Percentiles rank a stretch among this genome's conserved stretches.
phyloP scores from a whole-genome alignment of 495 filamentous ascomycete species.

The Aspergillus kassunensis region DNA sequence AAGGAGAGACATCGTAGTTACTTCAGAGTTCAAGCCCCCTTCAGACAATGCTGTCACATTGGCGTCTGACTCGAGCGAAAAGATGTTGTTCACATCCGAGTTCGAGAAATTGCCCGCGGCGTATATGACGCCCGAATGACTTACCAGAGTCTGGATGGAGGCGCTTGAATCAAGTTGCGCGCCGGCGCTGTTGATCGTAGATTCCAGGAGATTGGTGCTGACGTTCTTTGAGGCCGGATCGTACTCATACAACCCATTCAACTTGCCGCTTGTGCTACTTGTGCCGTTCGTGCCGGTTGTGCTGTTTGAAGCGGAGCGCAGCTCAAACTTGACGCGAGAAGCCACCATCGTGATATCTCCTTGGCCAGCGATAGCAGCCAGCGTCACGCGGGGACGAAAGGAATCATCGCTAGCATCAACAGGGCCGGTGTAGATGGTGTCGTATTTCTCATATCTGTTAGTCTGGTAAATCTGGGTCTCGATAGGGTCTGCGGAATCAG shows the following conservation, averaged over 20 bases:
- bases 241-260: constrained; percentile 93
- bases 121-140: constrained; percentile 59
- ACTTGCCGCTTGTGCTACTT: constrained; percentile 42
- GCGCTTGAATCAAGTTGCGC: constrained; percentile 60
- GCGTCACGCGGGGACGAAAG: constrained; percentile 78
- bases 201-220: constrained; percentile 62
- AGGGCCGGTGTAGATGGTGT: constrained; percentile 77
- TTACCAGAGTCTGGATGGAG: constrained; percentile 58
- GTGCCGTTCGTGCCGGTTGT: constrained; percentile 40
- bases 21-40: constrained; percentile 77
- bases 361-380: constrained; percentile 66
- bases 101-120: constrained; percentile 84
- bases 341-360: constrained; percentile 74
- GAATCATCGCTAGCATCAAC: constrained; percentile 70
- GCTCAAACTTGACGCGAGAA: constrained; percentile 73
- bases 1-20: constrained; percentile 63
- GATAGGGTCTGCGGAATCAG: constrained; percentile 34
- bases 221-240: constrained; percentile 56
- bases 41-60: constrained; percentile 58
- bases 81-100: constrained; percentile 63
- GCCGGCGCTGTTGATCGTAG: constrained; percentile 70
- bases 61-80: constrained; percentile 58
- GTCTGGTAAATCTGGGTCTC: constrained; percentile 69
- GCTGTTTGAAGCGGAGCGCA: constrained; percentile 52
- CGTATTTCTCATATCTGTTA: constrained; percentile 92